Conservation (phyloP, 2,329 filamentous ascomycete genomes). For the Alternaria alternata region DNA sequence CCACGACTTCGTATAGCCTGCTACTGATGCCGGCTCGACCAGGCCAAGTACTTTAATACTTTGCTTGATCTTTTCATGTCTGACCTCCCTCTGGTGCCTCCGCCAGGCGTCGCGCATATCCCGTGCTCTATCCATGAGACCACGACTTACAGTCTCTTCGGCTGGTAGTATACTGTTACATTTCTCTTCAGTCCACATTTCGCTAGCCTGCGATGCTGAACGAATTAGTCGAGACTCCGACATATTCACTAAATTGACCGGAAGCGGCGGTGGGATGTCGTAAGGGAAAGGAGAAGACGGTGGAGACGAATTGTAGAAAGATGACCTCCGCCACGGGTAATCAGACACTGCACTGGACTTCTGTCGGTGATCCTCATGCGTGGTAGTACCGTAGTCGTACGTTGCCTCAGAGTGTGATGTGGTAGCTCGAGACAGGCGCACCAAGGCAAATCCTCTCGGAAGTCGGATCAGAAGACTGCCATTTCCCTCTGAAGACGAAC, state of each 20-base stretch:
- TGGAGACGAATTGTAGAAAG: conserved; percentile 20
- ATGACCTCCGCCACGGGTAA: conserved; percentile 17
- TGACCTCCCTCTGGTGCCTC: conserved; percentile 26
- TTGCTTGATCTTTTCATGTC: conserved; percentile 41
- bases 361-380: conserved; percentile 5
- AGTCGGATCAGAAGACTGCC: conserved; percentile 30
- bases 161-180: not conserved
- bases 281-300: conserved; percentile 17
- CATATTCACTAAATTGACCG: not conserved
- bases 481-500: conserved; percentile 1
- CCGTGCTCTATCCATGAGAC: conserved; percentile 34
- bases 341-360: conserved; percentile 9
- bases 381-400: conserved; percentile 9
- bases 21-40: conserved; percentile 34
- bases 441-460: conserved; percentile 33
- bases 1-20: conserved; percentile 20
- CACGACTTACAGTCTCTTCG: conserved; percentile 9
- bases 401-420: conserved; percentile 10
- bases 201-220: not conserved
- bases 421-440: conserved; percentile 25
- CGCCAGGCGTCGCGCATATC: conserved; percentile 35
- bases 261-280: conserved; percentile 19
- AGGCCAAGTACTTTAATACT: conserved; percentile 45
- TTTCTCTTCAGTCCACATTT: conserved; percentile 2
- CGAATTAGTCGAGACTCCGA: not conserved